Evolutionary conservation across 345 rosid species (phyloP), one percentile per base, ranked within the genome.

Genomic region (Eucalyptus grandis): DNA sequence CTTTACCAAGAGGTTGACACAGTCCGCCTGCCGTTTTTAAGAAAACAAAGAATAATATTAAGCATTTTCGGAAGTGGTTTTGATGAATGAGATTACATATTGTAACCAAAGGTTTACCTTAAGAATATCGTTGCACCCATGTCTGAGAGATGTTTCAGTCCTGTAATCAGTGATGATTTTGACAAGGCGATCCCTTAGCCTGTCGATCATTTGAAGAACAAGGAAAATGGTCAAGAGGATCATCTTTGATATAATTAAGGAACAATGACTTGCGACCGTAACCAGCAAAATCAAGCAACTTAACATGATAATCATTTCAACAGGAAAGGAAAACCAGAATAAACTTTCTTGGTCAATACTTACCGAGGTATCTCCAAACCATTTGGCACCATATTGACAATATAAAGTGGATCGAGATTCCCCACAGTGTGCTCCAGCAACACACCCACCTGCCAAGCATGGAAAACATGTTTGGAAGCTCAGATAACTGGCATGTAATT

Each of bases 291-390:
- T 31, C 22, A 22, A 60, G 90, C 26, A 37, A 67, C 22, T 34
- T 50, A 49, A 51, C 26, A 86, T 43, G 43, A 88, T 49, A 88
- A 37, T 43, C 69, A 58, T 40, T 17, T 47, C 51, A 53, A 34
- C 60, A 19, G 49, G 67, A 49, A 31, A 85, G 87, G 21, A 47
- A 81, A 89, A 54, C 46, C 31, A 86, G 40, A 62, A 86, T 10
- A 43, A 86, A 15, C 46, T 49, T 11, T 44, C 86, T 77, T 8
- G 53, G 88, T 88, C 30, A 49, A 86, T 50, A 94, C 99, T 95
- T 90, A 98, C 99, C 97, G 96, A 90, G 99, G 99, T 92, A 98
- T 98, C 92, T 98, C 98, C 95, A 98, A 91, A 88, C 99, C 99
- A 93, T 96, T 96, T 85, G 99, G 99, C 90, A 98, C 98, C 97